Evolutionary conservation across 805 yeast species (phyloP), one percentile per base, ranked within the genome.

Genomic region (Lipomyces starkeyi): DNA sequence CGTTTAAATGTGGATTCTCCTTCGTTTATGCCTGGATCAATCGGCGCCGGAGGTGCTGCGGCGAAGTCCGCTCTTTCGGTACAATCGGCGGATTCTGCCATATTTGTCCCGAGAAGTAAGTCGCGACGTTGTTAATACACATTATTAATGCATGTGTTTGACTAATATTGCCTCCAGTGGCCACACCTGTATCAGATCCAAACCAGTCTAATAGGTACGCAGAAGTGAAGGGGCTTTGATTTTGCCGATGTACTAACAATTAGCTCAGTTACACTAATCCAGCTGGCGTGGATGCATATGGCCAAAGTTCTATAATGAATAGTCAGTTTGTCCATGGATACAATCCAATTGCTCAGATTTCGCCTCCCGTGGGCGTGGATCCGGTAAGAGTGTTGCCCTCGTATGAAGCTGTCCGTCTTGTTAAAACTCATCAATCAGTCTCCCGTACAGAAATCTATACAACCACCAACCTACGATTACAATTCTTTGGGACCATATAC

Each of bases 1-100:
- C 81, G 83, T 71, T 84, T 87, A 75, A 87, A 86, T 70, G 83
- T 86, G 13, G 86, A 86, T 3, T 81, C 86, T 2, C 87, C 89
- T 0, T 80, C 88, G 2, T 86, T 86, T 70, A 84, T 84, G 2
- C 89, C 91, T 6, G 67, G 70, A 13, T 61, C 62, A 32, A 8
- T 37, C 11, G 20, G 60, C 11, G 29, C 69, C n/a, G 49, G 49
- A 9, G 22, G 49, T 13, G 25, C 67, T 13, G 63, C 63, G 11
- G 65, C 58, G 25, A n/a, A 52, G n/a, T 43, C 68, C 4, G n/a
- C 58, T 8, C 17, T 60, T n/a, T 27, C 65, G 25, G 62, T 20
- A 32, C 73, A 29, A 49, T 59, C 62, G 1, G 66, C 71, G 20
- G 72, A 64, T 64, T 68, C 78, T 3, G 74, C 79, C 2, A 71